Evolutionary conservation across 352 stramenopile genomes (phyloP).

Genomic region (Blastocystis sp.): DNA sequence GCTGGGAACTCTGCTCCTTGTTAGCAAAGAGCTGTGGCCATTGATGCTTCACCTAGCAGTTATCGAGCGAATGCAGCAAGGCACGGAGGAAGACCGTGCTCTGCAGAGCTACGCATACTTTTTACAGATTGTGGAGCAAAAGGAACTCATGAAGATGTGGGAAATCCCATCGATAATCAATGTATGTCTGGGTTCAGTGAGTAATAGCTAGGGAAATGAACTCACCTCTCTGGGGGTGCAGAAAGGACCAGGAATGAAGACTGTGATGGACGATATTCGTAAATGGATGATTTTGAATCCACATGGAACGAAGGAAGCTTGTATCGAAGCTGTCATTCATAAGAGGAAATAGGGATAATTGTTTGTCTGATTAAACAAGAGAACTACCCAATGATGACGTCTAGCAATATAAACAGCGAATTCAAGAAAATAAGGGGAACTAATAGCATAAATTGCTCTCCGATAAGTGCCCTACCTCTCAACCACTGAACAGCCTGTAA

Average conservation of each 20-base stretch:
- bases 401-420: conserved; percentile 73
- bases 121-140: not conserved
- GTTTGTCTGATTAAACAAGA: conserved; percentile 6
- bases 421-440: conserved; percentile 77
- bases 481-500: conserved; percentile 77
- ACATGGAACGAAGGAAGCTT: conserved; percentile 31
- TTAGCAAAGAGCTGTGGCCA: conserved; percentile 14
- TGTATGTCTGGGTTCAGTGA: not conserved
- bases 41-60: not conserved
- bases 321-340: not conserved
- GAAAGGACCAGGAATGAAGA: conserved; percentile 38
- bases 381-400: conserved; percentile 72
- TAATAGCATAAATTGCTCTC: conserved; percentile 49
- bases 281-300: conserved; percentile 57
- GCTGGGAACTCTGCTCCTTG: not conserved
- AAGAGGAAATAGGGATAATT: not conserved
- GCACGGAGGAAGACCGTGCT: not conserved
- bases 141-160: conserved; percentile 31
- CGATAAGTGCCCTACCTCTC: conserved; percentile 67
- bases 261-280: conserved; percentile 12
- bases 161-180: conserved; percentile 16
- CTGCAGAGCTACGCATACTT: not conserved
- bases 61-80: not conserved
- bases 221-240: not conserved
- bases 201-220: not conserved